Conservation (phyloP, 352 stramenopile species). For the Phytophthora kernoviae region DNA sequence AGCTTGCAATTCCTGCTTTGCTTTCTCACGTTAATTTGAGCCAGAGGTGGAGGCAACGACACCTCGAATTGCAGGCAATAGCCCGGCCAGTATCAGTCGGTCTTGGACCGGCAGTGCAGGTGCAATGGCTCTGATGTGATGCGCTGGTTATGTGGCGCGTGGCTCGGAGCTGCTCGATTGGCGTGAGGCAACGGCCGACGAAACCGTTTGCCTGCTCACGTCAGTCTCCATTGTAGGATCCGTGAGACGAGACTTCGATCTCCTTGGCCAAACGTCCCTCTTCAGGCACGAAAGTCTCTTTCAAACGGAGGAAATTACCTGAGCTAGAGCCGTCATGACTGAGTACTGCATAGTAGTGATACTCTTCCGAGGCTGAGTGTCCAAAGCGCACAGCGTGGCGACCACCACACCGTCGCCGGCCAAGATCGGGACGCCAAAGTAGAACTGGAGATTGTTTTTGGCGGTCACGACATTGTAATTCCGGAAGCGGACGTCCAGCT, state of each 20-base stretch:
- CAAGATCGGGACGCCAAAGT: slow-evolving; percentile 47
- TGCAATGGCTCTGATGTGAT: background rate
- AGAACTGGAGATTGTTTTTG: slow-evolving; percentile 38
- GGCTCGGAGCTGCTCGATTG: slow-evolving; percentile 5
- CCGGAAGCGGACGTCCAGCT: slow-evolving; percentile 57
- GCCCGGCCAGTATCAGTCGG: too few relatives aligned
- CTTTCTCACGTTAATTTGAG: too few relatives aligned
- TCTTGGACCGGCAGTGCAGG: too few relatives aligned
- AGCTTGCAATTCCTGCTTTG: too few relatives aligned
- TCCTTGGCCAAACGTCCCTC: slow-evolving; percentile 2
- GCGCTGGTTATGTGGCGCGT: slow-evolving; percentile 7
- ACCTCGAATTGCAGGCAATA: too few relatives aligned
- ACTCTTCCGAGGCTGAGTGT: slow-evolving; percentile 40
- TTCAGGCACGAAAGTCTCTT: slow-evolving; percentile 11
- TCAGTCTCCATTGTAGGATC: too few relatives aligned
- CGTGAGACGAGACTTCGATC: slow-evolving; percentile 9
- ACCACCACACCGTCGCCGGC: slow-evolving; percentile 26
- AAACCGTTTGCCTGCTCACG: background rate
- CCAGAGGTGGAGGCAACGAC: too few relatives aligned
- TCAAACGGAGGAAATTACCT: slow-evolving; percentile 20
- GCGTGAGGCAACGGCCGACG: slow-evolving; percentile 8
- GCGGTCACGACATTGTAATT: slow-evolving; percentile 33
- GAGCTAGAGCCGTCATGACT: slow-evolving; percentile 38
- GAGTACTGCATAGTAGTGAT: slow-evolving; percentile 70
- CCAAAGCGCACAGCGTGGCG: slow-evolving; percentile 48